These are phyloP conservation scores for Verticillium nonalfalfae DNA, from an alignment of 2,329 filamentous ascomycete species.

Conservation along the genomic window DNA sequence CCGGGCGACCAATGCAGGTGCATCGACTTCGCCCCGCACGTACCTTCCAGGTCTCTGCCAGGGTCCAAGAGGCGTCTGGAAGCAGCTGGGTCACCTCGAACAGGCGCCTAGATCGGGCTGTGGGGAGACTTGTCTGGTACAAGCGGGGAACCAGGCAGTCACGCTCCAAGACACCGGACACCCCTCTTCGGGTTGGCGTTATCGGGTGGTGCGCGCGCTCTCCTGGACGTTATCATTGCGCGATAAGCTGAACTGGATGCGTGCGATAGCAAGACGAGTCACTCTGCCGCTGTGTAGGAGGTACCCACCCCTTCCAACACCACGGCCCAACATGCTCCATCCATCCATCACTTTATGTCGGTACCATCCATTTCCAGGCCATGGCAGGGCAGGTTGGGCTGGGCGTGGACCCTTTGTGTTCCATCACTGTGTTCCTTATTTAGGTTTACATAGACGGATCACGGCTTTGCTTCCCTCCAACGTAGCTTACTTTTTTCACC, in stretches of 20 bases:
- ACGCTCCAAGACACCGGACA: background rate
- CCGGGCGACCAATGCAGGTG: conserved; percentile 13
- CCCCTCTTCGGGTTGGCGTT: background rate
- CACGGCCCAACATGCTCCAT: too few relatives aligned
- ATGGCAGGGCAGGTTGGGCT: background rate
- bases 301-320: background rate
- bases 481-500: background rate
- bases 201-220: conserved; percentile 4
- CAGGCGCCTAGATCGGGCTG: background rate
- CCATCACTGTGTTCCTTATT: background rate
- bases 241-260: conserved; percentile 8
- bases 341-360: background rate
- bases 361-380: background rate
- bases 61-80: background rate
- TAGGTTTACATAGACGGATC: too few relatives aligned
- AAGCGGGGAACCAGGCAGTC: background rate
- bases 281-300: background rate
- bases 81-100: background rate
- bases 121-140: background rate
- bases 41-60: background rate
- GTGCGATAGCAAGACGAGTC: background rate
- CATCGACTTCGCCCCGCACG: conserved; percentile 2
- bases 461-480: background rate
- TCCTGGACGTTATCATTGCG: conserved; percentile 11
- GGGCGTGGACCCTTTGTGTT: background rate